Evolutionary conservation across 2,329 filamentous ascomycete species (phyloP), one percentile per base, ranked within the genome.

Genomic region (Fusarium sulawesiense): DNA sequence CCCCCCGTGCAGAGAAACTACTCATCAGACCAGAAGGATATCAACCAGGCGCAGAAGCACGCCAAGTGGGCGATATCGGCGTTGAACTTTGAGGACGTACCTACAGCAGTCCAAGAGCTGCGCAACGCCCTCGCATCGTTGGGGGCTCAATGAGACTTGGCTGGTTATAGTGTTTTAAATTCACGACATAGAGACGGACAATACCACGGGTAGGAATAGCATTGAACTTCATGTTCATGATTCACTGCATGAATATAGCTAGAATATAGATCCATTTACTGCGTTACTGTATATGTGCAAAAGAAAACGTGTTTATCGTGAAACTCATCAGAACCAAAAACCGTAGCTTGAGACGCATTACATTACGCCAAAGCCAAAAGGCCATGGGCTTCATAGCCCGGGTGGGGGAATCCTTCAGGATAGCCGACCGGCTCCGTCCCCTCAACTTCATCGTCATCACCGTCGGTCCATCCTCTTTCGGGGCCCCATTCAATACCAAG

Each of bases 31-130:
- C 77, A 77, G 10, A 76, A 80, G 32, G 93, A 97, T 68, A 91
- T 98, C 37, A 83, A 88, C 37, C 87, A 90, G 73, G 95, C 96
- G 7, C 94, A 97, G 79, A 99, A 98, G 78, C 96, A 98, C 82
- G 94, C 95, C 4, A 94, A 93, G 75, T 99, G 93, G 93, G 96
- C 96, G 1, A 97, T 98, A 44, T 98, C 94, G 13, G 96, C 96
- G 0, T 82, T 99, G 49, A 97, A 98, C 75, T 99, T 99, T 80
- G 96, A 99, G 73, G 96, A 99, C 78, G 92, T 97, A 3, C 86
- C 91, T 2, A 99, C 96, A 0, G 96, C 96, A 0, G 90, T 98
- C 7, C 90, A 91, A 75, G 94, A 99, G 77, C 79, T 99, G 66
- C 88, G 88, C 55, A 89, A 88, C 63, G 96, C 96, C 5, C 81